A percentile compares a stretch with the other conserved stretches of the same genome.
phyloP scores from a whole-genome alignment of 2,329 filamentous ascomycete species.

The Sporothrix sp. region DNA sequence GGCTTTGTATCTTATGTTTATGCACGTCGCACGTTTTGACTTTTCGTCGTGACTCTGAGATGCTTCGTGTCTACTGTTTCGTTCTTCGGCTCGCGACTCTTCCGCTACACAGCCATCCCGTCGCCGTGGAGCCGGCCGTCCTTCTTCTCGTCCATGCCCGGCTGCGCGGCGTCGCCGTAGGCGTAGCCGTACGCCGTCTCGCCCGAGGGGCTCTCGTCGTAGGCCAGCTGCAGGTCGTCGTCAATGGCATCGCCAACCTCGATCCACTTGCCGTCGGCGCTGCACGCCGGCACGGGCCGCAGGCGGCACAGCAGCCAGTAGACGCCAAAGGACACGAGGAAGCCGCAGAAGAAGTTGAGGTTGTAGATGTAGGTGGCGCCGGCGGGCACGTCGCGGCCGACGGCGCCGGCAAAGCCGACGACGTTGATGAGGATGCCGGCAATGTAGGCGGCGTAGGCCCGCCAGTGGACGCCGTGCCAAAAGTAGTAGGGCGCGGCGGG shows the following conservation, averaged over 20 bases:
- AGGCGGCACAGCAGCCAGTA: slow-evolving; percentile 65
- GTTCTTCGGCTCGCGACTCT: too few species aligned
- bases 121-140: not conserved
- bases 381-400: slow-evolving; percentile 60
- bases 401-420: slow-evolving; percentile 80
- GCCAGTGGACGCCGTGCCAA: slow-evolving; percentile 66
- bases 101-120: too few species aligned
- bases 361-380: slow-evolving; percentile 83
- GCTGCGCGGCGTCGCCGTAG: not conserved
- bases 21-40: too few species aligned
- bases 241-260: slow-evolving; percentile 60
- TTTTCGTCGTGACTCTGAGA: too few species aligned
- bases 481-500: slow-evolving; percentile 63
- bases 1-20: not conserved
- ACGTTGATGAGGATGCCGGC: slow-evolving; percentile 81
- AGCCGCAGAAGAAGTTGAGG: slow-evolving; percentile 81
- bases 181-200: not conserved
- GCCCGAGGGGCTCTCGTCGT: slow-evolving; percentile 24
- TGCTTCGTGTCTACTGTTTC: too few species aligned
- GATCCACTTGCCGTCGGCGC: slow-evolving; percentile 55
- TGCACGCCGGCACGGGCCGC: slow-evolving; percentile 64
- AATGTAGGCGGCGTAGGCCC: slow-evolving; percentile 74
- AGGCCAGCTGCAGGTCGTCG: slow-evolving; percentile 42
- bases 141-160: not conserved
- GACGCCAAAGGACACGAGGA: slow-evolving; percentile 54